Percentiles rank a stretch among this genome's conserved stretches.
phyloP scores from a whole-genome alignment of 805 yeast genomes.

The Saturnispora quitensis region DNA sequence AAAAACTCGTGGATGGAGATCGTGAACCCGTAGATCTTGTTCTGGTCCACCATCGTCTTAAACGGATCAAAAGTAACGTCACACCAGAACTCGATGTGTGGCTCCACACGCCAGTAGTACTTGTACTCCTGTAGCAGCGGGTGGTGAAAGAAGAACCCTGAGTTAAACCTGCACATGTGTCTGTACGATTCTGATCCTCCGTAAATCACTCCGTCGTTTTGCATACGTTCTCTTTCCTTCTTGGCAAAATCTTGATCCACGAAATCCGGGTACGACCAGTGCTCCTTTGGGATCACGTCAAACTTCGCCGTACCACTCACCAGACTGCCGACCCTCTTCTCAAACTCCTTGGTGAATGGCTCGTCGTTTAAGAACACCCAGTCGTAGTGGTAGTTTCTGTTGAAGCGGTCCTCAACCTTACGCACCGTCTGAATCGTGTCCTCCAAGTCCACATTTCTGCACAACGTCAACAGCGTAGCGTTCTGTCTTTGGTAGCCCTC shows the following conservation, averaged over 20 bases:
- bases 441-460: conserved; percentile 57
- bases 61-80: conserved; percentile 58
- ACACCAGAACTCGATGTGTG: conserved; percentile 52
- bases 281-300: conserved; percentile 65
- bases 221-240: conserved; percentile 49
- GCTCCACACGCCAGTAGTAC: conserved; percentile 74
- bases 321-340: conserved; percentile 38
- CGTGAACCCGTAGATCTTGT: conserved; percentile 59
- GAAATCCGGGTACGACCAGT: conserved; percentile 82
- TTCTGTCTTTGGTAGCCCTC: conserved; percentile 25
- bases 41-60: conserved; percentile 42
- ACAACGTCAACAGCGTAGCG: conserved; percentile 55
- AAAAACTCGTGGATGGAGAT: conserved; percentile 54
- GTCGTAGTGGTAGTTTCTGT: conserved; percentile 66
- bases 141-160: conserved; percentile 51
- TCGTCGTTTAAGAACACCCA: conserved; percentile 90
- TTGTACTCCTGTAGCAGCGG: conserved; percentile 48
- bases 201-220: conserved; percentile 29
- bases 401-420: conserved; percentile 72
- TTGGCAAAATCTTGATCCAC: conserved; percentile 70
- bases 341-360: conserved; percentile 66
- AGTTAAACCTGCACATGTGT: conserved; percentile 40
- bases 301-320: conserved; percentile 63
- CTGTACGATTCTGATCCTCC: conserved; percentile 34
- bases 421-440: conserved; percentile 55